Conservation (phyloP, 192 early-diverging fungal species). For the Coemansia sp. region DNA sequence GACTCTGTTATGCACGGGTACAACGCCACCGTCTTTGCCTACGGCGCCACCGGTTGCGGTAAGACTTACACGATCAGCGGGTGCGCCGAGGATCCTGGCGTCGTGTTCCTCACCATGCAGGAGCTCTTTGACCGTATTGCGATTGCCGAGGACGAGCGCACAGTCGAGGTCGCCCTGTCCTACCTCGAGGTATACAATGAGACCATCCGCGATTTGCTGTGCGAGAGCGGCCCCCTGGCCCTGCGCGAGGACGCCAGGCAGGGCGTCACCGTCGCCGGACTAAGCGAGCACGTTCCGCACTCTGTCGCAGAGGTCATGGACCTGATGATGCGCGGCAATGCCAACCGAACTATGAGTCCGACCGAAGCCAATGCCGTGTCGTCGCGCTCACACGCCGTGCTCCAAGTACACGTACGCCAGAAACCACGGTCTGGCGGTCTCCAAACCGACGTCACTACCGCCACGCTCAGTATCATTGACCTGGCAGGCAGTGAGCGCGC, state of each 20-base stretch:
- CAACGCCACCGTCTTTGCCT: constrained; percentile 90
- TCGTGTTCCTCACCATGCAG: constrained; percentile 65
- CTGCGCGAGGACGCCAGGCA: constrained; percentile 71
- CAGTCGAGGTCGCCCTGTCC: constrained; percentile 65
- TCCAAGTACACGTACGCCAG: constrained; percentile 60
- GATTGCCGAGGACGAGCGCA: constrained; percentile 55
- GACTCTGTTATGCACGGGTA: constrained; percentile 72
- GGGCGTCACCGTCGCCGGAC: constrained; percentile 68
- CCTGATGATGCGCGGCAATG: constrained; percentile 58
- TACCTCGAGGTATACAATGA: constrained; percentile 99
- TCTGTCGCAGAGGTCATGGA: constrained; percentile 56
- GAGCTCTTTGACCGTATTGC: constrained; percentile 59
- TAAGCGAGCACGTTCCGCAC: constrained; percentile 61
- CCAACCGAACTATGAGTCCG: constrained; percentile 70
- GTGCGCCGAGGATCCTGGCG: constrained; percentile 60
- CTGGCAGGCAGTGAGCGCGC: constrained; percentile 73
- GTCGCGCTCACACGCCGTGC: constrained; percentile 77
- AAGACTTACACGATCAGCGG: constrained; percentile 86
- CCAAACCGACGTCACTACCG: constrained; percentile 51
- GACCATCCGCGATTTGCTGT: constrained; percentile 80
- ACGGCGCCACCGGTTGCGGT: constrained; percentile 79
- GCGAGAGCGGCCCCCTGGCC: constrained; percentile 55
- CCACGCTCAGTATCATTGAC: constrained; percentile 72
- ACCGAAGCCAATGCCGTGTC: constrained; percentile 72
- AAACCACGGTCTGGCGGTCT: constrained; percentile 36